A percentile compares a stretch with the other conserved stretches of the same genome.
These are phyloP conservation scores for Entelexis sorbosivorans DNA, from an alignment of 1,139 yeast species.

Conservation along the genomic window DNA sequence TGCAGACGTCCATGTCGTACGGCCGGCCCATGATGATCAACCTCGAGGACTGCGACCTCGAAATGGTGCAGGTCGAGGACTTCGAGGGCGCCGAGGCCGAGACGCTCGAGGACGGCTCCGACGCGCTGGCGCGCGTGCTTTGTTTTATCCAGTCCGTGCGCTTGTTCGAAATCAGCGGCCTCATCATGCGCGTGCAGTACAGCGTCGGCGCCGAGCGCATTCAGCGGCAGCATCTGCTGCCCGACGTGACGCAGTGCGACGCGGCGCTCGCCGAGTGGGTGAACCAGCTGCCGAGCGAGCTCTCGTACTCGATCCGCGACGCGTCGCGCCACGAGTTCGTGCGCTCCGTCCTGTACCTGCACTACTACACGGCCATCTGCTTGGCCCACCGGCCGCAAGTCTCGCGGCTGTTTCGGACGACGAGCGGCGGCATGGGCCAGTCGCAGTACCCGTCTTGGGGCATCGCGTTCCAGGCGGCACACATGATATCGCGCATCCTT, in stretches of 20 bases:
- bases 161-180: constrained; percentile 63
- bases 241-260: constrained; percentile 62
- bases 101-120: constrained; percentile 23
- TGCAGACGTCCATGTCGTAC: constrained; percentile 61
- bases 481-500: constrained; percentile 60
- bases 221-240: constrained; percentile 38
- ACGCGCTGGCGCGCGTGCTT: constrained; percentile 27
- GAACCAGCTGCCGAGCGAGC: constrained; percentile 51
- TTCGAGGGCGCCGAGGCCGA: constrained; percentile 50
- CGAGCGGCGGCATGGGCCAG: constrained; percentile 13
- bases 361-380: constrained; percentile 62
- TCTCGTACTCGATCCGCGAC: constrained; percentile 53
- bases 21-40: constrained; percentile 65
- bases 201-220: constrained; percentile 56
- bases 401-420: constrained; percentile 38
- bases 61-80: constrained; percentile 58
- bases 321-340: constrained; percentile 39
- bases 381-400: constrained; percentile 64
- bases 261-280: constrained; percentile 75
- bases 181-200: constrained; percentile 60
- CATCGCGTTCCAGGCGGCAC: constrained; percentile 74
- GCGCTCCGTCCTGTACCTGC: constrained; percentile 54
- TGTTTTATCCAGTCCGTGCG: constrained; percentile 57
- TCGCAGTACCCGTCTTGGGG: constrained; percentile 62
- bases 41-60: constrained; percentile 67